A percentile compares a stretch with the other conserved stretches of the same genome.
Conservation (phyloP, 2,329 filamentous ascomycete genomes). For the Cladosporium sp. region DNA sequence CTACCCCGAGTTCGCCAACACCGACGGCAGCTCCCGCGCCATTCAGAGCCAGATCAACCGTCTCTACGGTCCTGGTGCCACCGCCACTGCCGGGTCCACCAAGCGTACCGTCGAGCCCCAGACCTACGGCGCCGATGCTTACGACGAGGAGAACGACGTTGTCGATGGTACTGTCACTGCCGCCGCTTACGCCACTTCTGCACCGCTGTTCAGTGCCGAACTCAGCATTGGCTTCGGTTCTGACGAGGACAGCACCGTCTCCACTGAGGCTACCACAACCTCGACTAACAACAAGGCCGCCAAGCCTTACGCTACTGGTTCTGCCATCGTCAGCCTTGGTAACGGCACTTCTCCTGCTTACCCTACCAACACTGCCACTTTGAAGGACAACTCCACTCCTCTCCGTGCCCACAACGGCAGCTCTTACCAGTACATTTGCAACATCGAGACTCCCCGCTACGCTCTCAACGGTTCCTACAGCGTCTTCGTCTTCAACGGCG, state of each 20-base stretch:
- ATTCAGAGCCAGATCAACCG: constrained; percentile 48
- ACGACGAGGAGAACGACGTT: constrained; percentile 1
- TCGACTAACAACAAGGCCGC: not conserved
- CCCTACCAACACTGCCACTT: constrained; percentile 5
- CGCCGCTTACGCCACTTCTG: not conserved
- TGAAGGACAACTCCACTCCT: constrained; percentile 10
- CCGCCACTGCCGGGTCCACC: constrained; percentile 30
- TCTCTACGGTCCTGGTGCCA: constrained; percentile 49
- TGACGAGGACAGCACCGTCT: not conserved
- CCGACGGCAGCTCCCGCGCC: constrained; percentile 34
- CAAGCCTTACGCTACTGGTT: not conserved
- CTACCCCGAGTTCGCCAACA: constrained; percentile 62
- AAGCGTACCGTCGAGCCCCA: constrained; percentile 21
- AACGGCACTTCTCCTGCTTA: constrained; percentile 5
- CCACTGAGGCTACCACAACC: not conserved
- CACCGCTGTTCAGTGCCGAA: not conserved
- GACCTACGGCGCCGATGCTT: not conserved
- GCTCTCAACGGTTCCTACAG: constrained; percentile 58
- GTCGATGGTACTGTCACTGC: not conserved
- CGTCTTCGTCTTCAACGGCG: constrained; percentile 65
- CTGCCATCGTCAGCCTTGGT: not conserved
- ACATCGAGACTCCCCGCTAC: constrained; percentile 58
- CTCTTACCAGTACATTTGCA: constrained; percentile 64
- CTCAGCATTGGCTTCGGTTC: not conserved
- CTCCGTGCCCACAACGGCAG: constrained; percentile 34